Percentiles rank a stretch among this genome's conserved stretches.
Evolutionary conservation across 2,329 filamentous ascomycete genomes (phyloP).

Genomic region (Arthrinium phaeospermum): DNA sequence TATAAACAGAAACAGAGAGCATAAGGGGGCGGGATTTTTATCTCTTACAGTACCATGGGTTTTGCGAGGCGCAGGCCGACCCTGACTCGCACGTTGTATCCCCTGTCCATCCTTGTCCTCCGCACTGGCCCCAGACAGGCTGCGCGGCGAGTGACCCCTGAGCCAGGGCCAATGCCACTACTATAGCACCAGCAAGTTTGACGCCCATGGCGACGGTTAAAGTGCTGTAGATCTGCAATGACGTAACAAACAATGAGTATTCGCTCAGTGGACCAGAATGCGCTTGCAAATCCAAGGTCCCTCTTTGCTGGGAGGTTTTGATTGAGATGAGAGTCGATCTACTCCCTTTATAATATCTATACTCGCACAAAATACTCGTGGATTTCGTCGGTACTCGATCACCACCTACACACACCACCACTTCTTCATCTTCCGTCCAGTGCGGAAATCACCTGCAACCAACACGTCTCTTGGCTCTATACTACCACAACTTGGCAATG

Average conservation of each 20-base stretch:
- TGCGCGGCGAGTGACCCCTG: background rate
- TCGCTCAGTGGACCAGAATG: background rate
- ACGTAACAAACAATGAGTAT: background rate
- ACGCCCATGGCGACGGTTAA: background rate
- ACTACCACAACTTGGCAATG: background rate
- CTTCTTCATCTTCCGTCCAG: background rate
- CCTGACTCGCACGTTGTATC: conserved; percentile 9
- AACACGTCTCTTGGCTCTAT: background rate
- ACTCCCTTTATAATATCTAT: background rate
- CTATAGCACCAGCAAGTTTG: background rate
- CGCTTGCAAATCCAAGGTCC: background rate
- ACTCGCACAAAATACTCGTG: background rate
- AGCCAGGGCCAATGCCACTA: background rate
- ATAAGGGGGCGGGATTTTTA: background rate
- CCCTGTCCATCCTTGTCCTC: conserved; percentile 16
- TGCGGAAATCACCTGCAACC: background rate
- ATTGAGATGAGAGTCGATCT: background rate
- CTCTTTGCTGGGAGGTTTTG: background rate
- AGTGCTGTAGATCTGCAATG: background rate
- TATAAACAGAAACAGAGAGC: too few species aligned
- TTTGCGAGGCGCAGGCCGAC: background rate
- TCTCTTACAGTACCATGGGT: conserved; percentile 13
- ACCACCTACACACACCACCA: too few species aligned
- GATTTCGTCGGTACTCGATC: too few species aligned
- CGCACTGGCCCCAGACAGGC: conserved; percentile 4